Percentiles rank a stretch among this genome's conserved stretches.
These are phyloP conservation scores for Wickerhamiella siamensis DNA, from an alignment of 805 yeast species.

Conservation along the genomic window DNA sequence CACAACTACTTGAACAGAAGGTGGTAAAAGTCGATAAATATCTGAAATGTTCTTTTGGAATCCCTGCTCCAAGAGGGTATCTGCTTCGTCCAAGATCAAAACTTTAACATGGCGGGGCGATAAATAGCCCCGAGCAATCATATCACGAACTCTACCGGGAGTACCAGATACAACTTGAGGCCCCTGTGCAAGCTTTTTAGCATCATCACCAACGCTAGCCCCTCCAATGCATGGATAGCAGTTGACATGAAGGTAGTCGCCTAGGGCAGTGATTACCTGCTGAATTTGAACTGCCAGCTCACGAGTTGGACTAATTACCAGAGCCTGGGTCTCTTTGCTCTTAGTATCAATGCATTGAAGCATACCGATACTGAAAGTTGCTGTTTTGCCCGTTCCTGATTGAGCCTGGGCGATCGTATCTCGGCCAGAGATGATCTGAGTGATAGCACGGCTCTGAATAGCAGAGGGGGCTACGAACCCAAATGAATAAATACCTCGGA, in stretches of 20 bases:
- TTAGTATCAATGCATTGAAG: conserved; percentile 70
- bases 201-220: conserved; percentile 66
- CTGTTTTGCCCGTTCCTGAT: conserved; percentile 98
- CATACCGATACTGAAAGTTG: conserved; percentile 91
- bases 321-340: conserved; percentile 68
- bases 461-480: conserved; percentile 76
- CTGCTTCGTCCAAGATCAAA: conserved; percentile 92
- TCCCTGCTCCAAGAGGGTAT: conserved; percentile 83
- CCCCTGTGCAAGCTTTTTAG: conserved; percentile 53
- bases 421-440: conserved; percentile 60
- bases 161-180: conserved; percentile 93
- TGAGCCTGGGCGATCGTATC: conserved; percentile 93
- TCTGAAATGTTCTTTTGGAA: conserved; percentile 93
- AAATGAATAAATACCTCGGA: conserved; percentile 57
- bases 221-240: conserved; percentile 95
- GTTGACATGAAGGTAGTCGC: conserved; percentile 73
- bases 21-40: conserved; percentile 71
- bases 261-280: conserved; percentile 72
- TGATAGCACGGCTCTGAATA: conserved; percentile 67
- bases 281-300: conserved; percentile 69
- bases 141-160: conserved; percentile 88
- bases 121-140: conserved; percentile 72
- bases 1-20: conserved; percentile 80
- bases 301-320: conserved; percentile 88
- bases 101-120: conserved; percentile 66